Evolutionary conservation across 106 monocot genomes (phyloP), one percentile per base, ranked within the genome.

Genomic region (Dendrobium catenatum): DNA sequence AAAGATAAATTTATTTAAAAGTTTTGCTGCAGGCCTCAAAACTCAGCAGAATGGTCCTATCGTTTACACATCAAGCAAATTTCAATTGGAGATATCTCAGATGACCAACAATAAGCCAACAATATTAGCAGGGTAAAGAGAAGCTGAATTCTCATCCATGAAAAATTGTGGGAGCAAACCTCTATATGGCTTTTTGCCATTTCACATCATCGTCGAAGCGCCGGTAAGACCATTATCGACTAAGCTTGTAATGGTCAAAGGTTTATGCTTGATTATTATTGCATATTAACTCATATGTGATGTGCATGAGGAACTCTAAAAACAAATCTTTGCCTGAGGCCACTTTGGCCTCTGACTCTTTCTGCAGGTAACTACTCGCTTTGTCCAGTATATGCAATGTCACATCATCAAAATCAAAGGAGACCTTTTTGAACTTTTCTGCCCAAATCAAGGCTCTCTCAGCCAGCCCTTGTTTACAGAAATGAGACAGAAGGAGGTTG

Each of bases 401-500:
- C 11, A 82, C 87, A 81, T 86, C 80, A 85, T 94, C 90, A 81
- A 89, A 92, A 54, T 61, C 68, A 70, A 92, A 94, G 61, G 87
- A 82, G 8, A 84, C 80, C 48, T 92, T 84, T 54, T 67, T 86
- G 83, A 97, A 86, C 55, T 84, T 94, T 79, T 88, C 80, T 66
- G 86, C 92, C 96, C 96, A 97, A 44, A 86, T 67, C 78, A 92
- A 80, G 20, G 89, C 90, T 78, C 84, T 89, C 61, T 78, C 87
- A 40, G 86, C 68, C 85, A 94, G 68, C 54, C 92, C 92, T 85
- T 92, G 83, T 81, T 88, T 94, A 82, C 92, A 94, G 73, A 97
- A 89, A 79, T 97, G 92, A 72, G 96, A 89, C 11, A 97, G 88
- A 15, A 97, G 73, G 49, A 94, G 79, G 78, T 97, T 97, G 56